Evolutionary conservation across 169 alveolate species (phyloP).

Genomic region (Theileria luwenshuni): DNA sequence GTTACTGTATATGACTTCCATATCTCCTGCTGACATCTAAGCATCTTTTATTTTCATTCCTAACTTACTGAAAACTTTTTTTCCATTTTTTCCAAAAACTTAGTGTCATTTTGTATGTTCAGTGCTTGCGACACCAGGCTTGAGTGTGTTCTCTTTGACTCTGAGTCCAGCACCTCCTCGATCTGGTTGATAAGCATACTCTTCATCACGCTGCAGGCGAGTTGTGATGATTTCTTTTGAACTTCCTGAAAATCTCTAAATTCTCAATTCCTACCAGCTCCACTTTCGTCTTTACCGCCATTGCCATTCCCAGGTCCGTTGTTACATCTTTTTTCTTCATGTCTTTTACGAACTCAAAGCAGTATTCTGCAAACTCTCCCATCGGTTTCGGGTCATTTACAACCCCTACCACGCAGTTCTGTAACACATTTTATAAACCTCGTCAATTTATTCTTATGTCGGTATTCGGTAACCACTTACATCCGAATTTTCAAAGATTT

Average conservation of each 20-base stretch:
- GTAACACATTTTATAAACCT: not conserved
- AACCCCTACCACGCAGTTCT: conserved; percentile 56
- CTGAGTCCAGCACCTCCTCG: conserved; percentile 77
- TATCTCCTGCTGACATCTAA: conserved; percentile 66
- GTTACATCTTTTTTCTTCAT: conserved; percentile 32
- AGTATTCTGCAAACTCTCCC: conserved; percentile 63
- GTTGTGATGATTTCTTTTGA: conserved; percentile 74
- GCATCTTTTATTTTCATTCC: not conserved
- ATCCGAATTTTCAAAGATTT: conserved; percentile 18
- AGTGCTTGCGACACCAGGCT: conserved; percentile 66
- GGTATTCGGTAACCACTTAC: not conserved
- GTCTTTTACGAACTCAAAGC: conserved; percentile 29
- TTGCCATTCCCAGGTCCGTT: conserved; percentile 21
- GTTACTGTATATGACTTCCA: conserved; percentile 75
- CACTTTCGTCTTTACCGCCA: conserved; percentile 49
- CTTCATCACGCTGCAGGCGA: conserved; percentile 76
- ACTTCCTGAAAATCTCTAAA: conserved; percentile 17
- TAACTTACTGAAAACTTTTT: conserved; percentile 64
- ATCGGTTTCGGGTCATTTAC: conserved; percentile 43
- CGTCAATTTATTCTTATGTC: not conserved
- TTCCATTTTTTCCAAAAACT: conserved; percentile 68
- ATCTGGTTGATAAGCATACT: conserved; percentile 71
- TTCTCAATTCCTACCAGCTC: conserved; percentile 32
- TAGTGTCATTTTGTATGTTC: conserved; percentile 68
- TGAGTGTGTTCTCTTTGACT: conserved; percentile 70